Evolutionary conservation across 2,329 filamentous ascomycete species (phyloP).

Genomic region (Onygenales sp.): DNA sequence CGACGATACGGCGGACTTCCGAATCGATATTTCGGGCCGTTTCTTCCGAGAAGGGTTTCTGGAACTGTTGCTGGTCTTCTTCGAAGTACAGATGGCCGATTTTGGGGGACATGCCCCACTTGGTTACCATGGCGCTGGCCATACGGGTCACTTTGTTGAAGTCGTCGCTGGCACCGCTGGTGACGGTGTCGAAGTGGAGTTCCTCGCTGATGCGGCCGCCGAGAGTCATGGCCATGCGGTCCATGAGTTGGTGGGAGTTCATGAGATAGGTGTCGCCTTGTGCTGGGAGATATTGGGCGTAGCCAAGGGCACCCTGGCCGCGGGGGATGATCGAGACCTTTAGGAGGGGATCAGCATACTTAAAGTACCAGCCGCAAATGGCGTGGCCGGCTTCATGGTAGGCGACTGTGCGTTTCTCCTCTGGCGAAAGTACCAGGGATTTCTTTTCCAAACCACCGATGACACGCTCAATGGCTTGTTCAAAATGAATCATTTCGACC

Average conservation of each 20-base stretch:
- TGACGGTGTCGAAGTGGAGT: constrained; percentile 92
- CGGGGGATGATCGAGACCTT: constrained; percentile 99
- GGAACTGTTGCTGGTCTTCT: constrained; percentile 67
- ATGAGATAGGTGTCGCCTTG: constrained; percentile 82
- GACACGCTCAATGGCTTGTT: constrained; percentile 94
- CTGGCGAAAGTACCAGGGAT: constrained; percentile 81
- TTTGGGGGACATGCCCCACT: constrained; percentile 96
- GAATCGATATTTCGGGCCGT: constrained; percentile 86
- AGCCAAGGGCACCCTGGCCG: constrained; percentile 84
- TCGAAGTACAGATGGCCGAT: constrained; percentile 90
- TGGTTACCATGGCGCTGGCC: constrained; percentile 97
- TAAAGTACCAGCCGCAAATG: constrained; percentile 97
- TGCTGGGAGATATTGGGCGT: constrained; percentile 91
- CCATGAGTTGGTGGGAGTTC: constrained; percentile 93
- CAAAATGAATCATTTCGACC: constrained; percentile 85
- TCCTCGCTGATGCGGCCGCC: constrained; percentile 93
- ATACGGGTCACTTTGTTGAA: constrained; percentile 97
- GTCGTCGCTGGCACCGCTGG: constrained; percentile 87
- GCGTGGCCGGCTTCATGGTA: constrained; percentile 98
- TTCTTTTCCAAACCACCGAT: constrained; percentile 96
- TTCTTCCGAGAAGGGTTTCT: constrained; percentile 92
- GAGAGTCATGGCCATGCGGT: constrained; percentile 99
- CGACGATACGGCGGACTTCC: constrained; percentile 85
- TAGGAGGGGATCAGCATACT: constrained; percentile 89
- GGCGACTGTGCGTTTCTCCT: constrained; percentile 91